Base-by-base conservation (phyloP, 306 rosid species). In the Castanea mollissima region DNA sequence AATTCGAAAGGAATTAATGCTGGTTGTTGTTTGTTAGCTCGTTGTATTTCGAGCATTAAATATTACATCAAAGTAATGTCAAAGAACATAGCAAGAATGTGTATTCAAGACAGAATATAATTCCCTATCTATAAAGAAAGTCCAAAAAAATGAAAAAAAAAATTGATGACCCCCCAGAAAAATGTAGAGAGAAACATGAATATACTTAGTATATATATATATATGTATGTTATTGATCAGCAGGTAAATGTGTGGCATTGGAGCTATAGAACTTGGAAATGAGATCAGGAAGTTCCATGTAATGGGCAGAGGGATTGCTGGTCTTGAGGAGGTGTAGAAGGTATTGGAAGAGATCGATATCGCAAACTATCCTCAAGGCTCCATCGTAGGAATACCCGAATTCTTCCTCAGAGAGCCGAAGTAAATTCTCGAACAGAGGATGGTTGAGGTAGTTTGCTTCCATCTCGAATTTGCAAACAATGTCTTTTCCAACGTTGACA, bases 341-440 rank as follows among this genome's bases (percentile, higher is more conserved):
- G 52, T 68, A 68, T 68, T 68, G 72, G 72, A 68, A 68, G 14
- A 68, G 52, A 68, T 68, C 72, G 16, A 68, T 4, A 25, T 68
- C 72, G 27, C 72, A 68, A 0, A 49, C 72, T 68, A 68, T 68
- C 52, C 72, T 68, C 27, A 68, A 27, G 14, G 72, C 72, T 35
- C 72, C 72, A n/a, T 68, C 72, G 20, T 68, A 68, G 72, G 72
- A 68, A 35, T 68, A 67, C 72, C 72, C 72, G 16, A 68, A 34
- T 49, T 68, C 72, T 68, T 68, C 72, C 72, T 68, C 52, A 3
- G 72, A 68, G 16, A 68, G 52, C 27, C 72, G 72, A 68, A 68
- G 72, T 54, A 68, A 49, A 4, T 68, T 68, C 72, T 68, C 72
- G 11, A 68, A 68, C 1, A 68, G 27, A 8, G 72, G 72, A 13